Base-by-base conservation (phyloP, 2,329 filamentous ascomycete genomes). In the Alternaria sp. region DNA sequence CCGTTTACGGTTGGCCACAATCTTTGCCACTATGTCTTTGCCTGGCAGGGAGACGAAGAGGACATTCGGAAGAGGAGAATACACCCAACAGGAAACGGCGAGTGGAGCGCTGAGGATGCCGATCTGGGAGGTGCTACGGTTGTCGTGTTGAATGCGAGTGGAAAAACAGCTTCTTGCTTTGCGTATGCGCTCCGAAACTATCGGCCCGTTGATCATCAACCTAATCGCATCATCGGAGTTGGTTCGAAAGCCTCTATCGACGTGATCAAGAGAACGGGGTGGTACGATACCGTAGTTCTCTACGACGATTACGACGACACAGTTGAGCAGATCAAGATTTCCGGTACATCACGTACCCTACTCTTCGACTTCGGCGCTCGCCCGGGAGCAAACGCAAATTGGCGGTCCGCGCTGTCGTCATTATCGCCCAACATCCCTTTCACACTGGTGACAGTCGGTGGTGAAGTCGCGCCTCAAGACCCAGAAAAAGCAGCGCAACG, bases 341-440 rank as follows among this genome's bases (percentile, higher is more conserved):
- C 36, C 1, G 17, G 23, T 6, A 15, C 65, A 3, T 26, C 51
- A 3, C 63, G 71, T 12, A 54, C 70, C 4, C 53, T 72, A 2
- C 46, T 73, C 17, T 21, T 74, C 28, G 71, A 75, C 54, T 75
- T 74, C 26, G 73, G 72, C 19, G 67, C 66, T 11, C 59, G 73
- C 6, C 46, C 43, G 7, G 68, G 68, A n/a, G 60, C 59, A 23
- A 49, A 25, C 3, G 30, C 59, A 10, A 19, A 58, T 2, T 75
- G 68, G 67, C 59, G 53, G 5, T n/a, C 47, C 1, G 52, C 60
- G 5, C 52, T 73, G 0, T 57, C 60, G 1, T 43, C 57, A 0
- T 23, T 54, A 2, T 23, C 44, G 5, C 36, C 36, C 11, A 44
- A 32, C 4, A 30, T 65, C 1, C 62, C 65, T 3, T 68, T 69